Conservation (phyloP, 2,329 filamentous ascomycete species). For the Aspergillus sp. region DNA sequence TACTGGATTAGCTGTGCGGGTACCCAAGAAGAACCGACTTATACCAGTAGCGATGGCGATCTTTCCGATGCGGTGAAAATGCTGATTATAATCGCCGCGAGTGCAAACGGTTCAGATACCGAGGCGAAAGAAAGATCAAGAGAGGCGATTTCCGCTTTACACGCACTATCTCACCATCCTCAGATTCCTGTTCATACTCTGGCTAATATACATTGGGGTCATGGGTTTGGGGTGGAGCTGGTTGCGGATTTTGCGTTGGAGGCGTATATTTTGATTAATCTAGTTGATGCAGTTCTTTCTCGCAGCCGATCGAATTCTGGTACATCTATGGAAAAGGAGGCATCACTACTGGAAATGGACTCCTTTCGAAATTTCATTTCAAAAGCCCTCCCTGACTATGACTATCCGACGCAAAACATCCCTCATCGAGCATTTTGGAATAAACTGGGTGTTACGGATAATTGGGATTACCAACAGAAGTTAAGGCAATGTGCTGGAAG, state of each 20-base stretch:
- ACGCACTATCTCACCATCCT: constrained; percentile 1
- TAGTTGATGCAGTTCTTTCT: neutral
- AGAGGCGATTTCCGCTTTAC: neutral
- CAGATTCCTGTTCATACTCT: neutral
- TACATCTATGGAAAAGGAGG: neutral
- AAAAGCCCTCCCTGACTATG: neutral
- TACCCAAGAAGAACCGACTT: neutral
- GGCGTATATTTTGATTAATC: constrained; percentile 1
- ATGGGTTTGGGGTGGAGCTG: constrained; percentile 1
- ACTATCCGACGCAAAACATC: constrained; percentile 2
- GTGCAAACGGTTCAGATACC: neutral
- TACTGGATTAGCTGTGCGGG: neutral
- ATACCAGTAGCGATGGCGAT: neutral
- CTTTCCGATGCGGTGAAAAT: constrained; percentile 4
- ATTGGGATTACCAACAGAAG: neutral
- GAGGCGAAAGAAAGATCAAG: neutral
- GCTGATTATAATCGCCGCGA: neutral
- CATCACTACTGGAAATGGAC: neutral
- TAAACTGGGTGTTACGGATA: neutral
- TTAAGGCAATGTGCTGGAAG: no score
- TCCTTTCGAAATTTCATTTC: neutral
- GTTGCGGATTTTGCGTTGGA: constrained; percentile 1
- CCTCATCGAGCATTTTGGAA: constrained; percentile 1
- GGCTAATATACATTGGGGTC: neutral
- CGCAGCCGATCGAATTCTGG: neutral